Percentiles rank a stretch among this genome's conserved stretches.
Conservation (phyloP, 2,329 filamentous ascomycete species). For the Fusarium ramigenum region DNA sequence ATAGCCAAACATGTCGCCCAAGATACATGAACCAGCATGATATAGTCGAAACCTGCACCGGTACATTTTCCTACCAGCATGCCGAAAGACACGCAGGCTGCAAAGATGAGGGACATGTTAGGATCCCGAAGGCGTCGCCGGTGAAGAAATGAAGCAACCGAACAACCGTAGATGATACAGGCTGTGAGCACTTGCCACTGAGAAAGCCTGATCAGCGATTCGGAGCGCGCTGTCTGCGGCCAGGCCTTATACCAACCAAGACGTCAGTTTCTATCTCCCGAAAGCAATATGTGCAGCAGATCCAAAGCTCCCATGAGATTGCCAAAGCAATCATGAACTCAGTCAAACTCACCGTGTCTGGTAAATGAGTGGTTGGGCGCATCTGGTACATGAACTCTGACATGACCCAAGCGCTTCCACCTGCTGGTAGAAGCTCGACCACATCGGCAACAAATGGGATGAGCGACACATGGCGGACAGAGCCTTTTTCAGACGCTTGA, state of each 20-base stretch:
- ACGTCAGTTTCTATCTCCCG: constrained; percentile 27
- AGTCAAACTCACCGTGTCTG: constrained; percentile 29
- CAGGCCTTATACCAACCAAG: constrained; percentile 26
- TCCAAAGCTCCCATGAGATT: not conserved
- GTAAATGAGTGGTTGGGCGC: constrained; percentile 11
- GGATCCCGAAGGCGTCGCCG: constrained; percentile 33
- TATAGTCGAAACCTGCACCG: constrained; percentile 36
- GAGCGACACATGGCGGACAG: constrained; percentile 19
- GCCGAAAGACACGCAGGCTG: constrained; percentile 28
- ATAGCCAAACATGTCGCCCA: constrained; percentile 42
- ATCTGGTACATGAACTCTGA: constrained; percentile 33
- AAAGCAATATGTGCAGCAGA: not conserved
- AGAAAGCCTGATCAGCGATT: constrained; percentile 18
- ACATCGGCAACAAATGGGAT: constrained; percentile 20
- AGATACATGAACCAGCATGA: constrained; percentile 38
- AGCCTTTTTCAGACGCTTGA: constrained; percentile 5
- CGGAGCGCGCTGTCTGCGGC: constrained; percentile 16
- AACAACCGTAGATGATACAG: constrained; percentile 40
- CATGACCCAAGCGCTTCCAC: constrained; percentile 36
- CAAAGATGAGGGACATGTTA: constrained; percentile 30
- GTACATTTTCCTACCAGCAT: constrained; percentile 23
- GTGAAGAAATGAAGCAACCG: constrained; percentile 37
- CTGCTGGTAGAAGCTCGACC: constrained; percentile 36
- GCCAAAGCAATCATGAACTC: not conserved
- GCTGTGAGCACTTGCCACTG: constrained; percentile 36